Evolutionary conservation across 2,329 filamentous ascomycete species (phyloP).

Genomic region (Pseudocercospora eumusae): DNA sequence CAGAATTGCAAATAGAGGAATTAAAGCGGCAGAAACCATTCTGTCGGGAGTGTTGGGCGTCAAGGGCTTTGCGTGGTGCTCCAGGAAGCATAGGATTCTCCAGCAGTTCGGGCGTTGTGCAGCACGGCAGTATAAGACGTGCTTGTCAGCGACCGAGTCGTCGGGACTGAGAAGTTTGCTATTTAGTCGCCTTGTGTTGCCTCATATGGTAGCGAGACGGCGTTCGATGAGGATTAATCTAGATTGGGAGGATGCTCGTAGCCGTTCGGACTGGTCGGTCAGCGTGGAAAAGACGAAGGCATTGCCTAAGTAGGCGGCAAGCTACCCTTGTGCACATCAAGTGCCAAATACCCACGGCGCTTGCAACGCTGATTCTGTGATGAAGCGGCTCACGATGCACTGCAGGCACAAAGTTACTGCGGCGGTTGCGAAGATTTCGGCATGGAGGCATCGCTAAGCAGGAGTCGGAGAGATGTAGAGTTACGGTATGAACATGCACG

Average conservation of each 20-base stretch:
- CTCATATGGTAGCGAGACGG: constrained; percentile 6
- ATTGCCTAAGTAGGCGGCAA: background rate
- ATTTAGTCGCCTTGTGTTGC: constrained; percentile 23
- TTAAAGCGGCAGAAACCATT: constrained; percentile 31
- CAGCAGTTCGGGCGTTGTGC: constrained; percentile 30
- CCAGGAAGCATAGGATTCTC: constrained; percentile 7
- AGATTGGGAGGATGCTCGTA: background rate
- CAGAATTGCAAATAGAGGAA: constrained; percentile 30
- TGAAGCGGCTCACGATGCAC: constrained; percentile 5
- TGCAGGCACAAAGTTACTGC: constrained; percentile 15
- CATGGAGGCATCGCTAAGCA: background rate
- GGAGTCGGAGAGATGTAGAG: no score
- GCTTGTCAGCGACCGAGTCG: constrained; percentile 21
- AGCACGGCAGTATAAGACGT: constrained; percentile 19
- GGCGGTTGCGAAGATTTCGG: constrained; percentile 2
- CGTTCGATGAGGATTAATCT: background rate
- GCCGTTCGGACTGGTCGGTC: background rate
- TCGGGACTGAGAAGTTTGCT: constrained; percentile 21
- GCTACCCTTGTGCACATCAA: constrained; percentile 9
- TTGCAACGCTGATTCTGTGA: constrained; percentile 5
- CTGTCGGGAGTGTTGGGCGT: constrained; percentile 21
- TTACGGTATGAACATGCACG: no score
- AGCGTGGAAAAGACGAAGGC: background rate
- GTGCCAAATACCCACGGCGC: constrained; percentile 9
- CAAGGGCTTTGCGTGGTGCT: constrained; percentile 6